Conservation (phyloP, 2,329 filamentous ascomycete species). For the Talaromyces sp. region DNA sequence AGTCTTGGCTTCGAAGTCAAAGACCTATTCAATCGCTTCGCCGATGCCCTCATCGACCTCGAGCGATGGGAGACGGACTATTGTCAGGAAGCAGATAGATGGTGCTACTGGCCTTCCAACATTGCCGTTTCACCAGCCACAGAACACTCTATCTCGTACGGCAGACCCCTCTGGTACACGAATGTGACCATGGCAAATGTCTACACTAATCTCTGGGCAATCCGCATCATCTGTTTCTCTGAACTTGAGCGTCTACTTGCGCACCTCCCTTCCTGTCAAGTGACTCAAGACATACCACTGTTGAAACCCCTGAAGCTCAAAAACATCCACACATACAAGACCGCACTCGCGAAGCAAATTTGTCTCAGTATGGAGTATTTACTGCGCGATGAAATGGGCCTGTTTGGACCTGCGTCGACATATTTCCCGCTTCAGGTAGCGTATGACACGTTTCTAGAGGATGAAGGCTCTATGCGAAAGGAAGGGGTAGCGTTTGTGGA, state of each 20-base stretch:
- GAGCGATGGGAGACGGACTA: background rate
- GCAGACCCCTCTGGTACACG: conserved; percentile 30
- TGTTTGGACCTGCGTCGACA: conserved; percentile 40
- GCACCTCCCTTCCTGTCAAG: background rate
- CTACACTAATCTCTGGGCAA: conserved; percentile 40
- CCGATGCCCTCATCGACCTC: background rate
- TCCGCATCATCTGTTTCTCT: conserved; percentile 35
- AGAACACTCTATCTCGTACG: background rate
- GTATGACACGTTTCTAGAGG: conserved; percentile 15
- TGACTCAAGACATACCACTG: background rate
- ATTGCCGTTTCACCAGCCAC: background rate
- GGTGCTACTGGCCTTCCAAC: background rate
- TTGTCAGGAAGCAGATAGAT: background rate
- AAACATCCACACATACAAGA: background rate
- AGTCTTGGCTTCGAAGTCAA: background rate
- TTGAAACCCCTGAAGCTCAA: background rate
- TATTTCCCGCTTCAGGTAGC: conserved; percentile 30
- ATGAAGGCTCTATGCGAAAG: background rate
- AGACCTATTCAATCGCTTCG: background rate
- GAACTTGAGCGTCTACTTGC: conserved; percentile 27
- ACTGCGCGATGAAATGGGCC: conserved; percentile 39
- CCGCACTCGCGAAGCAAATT: conserved; percentile 27
- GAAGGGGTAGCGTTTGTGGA: background rate
- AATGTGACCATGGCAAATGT: conserved; percentile 39
- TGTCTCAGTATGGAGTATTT: conserved; percentile 39